A percentile compares a stretch with the other conserved stretches of the same genome.
Conservation (phyloP, 352 stramenopile genomes). For the Phytophthora foliorum region DNA sequence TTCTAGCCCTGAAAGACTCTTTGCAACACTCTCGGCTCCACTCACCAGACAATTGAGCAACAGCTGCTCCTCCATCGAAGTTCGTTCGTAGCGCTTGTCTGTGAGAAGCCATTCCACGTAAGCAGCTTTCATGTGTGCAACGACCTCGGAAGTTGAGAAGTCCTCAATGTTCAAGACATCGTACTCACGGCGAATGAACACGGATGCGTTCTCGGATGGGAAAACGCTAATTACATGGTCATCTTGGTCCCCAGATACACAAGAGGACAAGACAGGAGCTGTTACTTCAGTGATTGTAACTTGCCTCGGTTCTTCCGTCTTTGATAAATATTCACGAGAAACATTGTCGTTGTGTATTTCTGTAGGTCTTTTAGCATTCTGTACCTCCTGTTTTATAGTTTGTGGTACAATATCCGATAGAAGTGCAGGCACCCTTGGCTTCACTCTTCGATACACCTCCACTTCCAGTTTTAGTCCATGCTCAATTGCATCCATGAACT, state of each 20-base stretch:
- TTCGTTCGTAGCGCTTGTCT: conserved; percentile 38
- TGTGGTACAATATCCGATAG: neutral
- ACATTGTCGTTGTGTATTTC: neutral
- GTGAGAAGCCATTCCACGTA: conserved; percentile 45
- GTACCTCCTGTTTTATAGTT: neutral
- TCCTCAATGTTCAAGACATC: conserved; percentile 55
- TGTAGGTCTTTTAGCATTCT: neutral
- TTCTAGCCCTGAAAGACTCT: conserved; percentile 62
- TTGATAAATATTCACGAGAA: neutral
- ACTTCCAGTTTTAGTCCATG: conserved; percentile 76
- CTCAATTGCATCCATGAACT: conserved; percentile 79
- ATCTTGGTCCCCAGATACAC: neutral
- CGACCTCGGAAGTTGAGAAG: conserved; percentile 45
- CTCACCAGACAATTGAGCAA: conserved; percentile 43
- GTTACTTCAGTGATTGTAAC: neutral
- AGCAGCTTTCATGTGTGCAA: conserved; percentile 38
- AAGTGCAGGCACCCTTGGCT: conserved; percentile 5
- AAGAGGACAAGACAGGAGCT: neutral
- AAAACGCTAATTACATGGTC: conserved; percentile 13
- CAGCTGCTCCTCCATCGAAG: conserved; percentile 52
- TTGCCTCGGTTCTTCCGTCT: neutral
- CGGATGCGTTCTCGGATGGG: conserved; percentile 18
- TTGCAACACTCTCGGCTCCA: conserved; percentile 62
- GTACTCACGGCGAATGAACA: conserved; percentile 43
- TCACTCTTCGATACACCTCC: conserved; percentile 55